Base-by-base conservation (phyloP, 768 basidiomycete species). In the Paxillus involutus region DNA sequence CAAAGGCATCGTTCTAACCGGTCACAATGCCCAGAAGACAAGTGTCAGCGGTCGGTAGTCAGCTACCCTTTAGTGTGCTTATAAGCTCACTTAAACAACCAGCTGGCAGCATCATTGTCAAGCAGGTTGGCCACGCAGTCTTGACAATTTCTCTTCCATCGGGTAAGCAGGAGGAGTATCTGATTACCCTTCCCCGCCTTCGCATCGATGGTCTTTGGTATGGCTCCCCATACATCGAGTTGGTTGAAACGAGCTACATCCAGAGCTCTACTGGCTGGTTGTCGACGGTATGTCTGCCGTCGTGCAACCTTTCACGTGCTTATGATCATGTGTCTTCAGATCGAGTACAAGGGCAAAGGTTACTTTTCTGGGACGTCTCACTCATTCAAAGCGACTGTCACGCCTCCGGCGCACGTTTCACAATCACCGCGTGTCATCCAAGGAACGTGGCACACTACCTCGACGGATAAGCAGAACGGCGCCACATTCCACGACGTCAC, bases 281-380 rank as follows among this genome's bases (percentile, higher is more conserved):
- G 21, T 77, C 81, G 10, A 75, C 75, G 55, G 82, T 84, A 59
- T 52, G 77, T 6, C 21, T 19, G 1, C 32, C 21, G 14, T 2
- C 6, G 19, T 43, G 29, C 8, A n/a, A 32, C 8, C 39, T 44
- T n/a, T 2, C 21, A 43, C 30, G 37, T 59, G 30, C 76, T 58
- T 74, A 80, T 48, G 74, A 73, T 30, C 71, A 74, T 12, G 71
- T 69, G 52, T 65, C 73, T 51, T 68, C 65, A 80, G 68, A 86
- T 98, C 69, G 92, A 96, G 60, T 98, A 96, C 80, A 93, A 94
- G 67, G 96, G 95, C 71, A 93, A 92, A 66, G 96, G 95, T 26
- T 98, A 95, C 75, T 92, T 98, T 69, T 83, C 85, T 35, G 95
- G 96, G 51, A 95, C 94, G 70, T 84, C 91, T 4, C 96, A 99